Evolutionary conservation across 768 basidiomycete genomes (phyloP).

Genomic region (Asterophora parasitica): DNA sequence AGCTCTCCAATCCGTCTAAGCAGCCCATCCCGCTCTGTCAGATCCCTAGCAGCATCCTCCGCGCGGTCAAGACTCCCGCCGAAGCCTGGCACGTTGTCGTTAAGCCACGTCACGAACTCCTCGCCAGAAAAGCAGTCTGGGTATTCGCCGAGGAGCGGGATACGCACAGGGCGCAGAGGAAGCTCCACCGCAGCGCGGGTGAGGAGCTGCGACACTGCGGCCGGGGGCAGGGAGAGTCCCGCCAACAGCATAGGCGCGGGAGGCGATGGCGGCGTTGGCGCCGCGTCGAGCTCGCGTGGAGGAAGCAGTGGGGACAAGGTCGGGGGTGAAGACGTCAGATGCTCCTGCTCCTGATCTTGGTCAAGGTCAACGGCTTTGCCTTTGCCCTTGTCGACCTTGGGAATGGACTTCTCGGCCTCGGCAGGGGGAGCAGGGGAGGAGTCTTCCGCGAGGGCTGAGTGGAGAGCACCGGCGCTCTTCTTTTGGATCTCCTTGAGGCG

Average conservation of each 20-base stretch:
- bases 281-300: conserved; percentile 35
- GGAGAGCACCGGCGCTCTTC: conserved; percentile 38
- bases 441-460: conserved; percentile 27
- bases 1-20: conserved; percentile 76
- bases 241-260: conserved; percentile 65
- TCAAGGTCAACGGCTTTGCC: conserved; percentile 58
- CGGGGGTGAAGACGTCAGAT: conserved; percentile 48
- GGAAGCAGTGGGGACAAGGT: conserved; percentile 60
- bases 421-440: conserved; percentile 7
- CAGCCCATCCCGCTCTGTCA: conserved; percentile 58
- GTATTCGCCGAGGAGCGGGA: conserved; percentile 82
- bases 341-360: conserved; percentile 25
- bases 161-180: conserved; percentile 64
- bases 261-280: conserved; percentile 28
- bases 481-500: conserved; percentile 79
- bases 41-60: conserved; percentile 63
- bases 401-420: conserved; percentile 32
- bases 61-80: conserved; percentile 74
- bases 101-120: conserved; percentile 83
- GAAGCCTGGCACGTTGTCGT: conserved; percentile 71
- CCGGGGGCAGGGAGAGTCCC: conserved; percentile 62
- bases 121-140: conserved; percentile 85
- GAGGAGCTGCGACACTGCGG: conserved; percentile 65
- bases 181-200: conserved; percentile 67
- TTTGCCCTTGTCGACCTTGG: conserved; percentile 83